Base-by-base conservation (phyloP, 305 asterid genomes). In the Galium porrigens region DNA sequence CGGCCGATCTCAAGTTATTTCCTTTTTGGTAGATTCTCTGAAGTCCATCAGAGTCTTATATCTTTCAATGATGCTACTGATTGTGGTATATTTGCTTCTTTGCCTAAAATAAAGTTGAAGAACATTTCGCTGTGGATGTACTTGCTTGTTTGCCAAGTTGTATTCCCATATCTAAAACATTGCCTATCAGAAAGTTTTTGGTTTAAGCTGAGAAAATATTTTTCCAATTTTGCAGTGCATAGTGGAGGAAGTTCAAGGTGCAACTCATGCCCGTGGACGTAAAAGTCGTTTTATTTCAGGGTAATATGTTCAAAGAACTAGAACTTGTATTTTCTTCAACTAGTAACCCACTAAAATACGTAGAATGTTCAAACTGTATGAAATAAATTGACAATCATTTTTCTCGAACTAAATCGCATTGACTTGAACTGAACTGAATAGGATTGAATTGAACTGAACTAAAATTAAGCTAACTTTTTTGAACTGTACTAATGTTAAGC, bases 231-330 rank as follows among this genome's bases (percentile, higher is more conserved):
- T 77, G 63, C 76, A 92, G 99, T 89, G 99, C 81, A 86, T 92
- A 63, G 96, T 92, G 81, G 97, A 92, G 85, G 99, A 92, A 85
- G 89, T 92, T 73, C 97, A 92, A 79, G 97, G 96, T 80, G 96
- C 99, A 77, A 76, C 95, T 82, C 96, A 87, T 67, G 95, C 95
- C 55, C 96, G 96, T 55, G 74, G 89, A 42, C 95, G 99, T 33
- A 92, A 92, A 87, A 89, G 85, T 69, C 96, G 99, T 74, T 92
- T 92, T 66, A 92, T 89, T 78, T 85, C 99, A 34, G 99, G 99
- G 99, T 92, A 84, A 79, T 71, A 68, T 37, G 33, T 52, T 29
- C 60, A 67, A 36, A 65, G 29, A 30, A 39, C 65, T 67, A 63
- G 34, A 27, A 63, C 49, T 60, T 54, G 55, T 51, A 17, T 70